phyloP scores from a whole-genome alignment of 2,329 filamentous ascomycete genomes.

The Aureobasidium musti region DNA sequence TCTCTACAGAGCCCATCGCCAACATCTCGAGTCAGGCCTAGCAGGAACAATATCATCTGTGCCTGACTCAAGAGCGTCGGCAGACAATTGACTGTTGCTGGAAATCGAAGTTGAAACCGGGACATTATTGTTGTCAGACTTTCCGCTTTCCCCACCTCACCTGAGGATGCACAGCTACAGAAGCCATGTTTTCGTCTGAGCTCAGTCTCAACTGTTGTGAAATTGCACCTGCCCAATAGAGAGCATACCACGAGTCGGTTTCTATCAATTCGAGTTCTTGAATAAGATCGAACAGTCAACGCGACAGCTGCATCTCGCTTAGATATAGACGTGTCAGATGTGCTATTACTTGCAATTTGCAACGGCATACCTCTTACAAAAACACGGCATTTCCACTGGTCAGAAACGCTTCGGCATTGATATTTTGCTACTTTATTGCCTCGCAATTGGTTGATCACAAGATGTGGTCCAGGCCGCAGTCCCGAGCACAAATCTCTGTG shows the following conservation, averaged over 20 bases:
- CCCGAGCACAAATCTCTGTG: not conserved
- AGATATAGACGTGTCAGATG: not conserved
- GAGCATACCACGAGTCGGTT: slow-evolving; percentile 7
- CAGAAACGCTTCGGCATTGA: not conserved
- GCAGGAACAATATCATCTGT: not conserved
- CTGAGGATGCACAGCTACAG: not conserved
- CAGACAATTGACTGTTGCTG: not conserved
- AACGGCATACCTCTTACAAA: not conserved
- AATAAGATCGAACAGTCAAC: not conserved
- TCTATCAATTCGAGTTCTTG: not conserved
- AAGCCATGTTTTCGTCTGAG: not conserved
- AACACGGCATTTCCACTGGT: slow-evolving; percentile 1
- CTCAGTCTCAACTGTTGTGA: not conserved
- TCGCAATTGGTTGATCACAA: slow-evolving; percentile 14
- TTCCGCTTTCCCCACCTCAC: not conserved
- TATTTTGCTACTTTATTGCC: not conserved
- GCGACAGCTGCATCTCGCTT: not conserved
- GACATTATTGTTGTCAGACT: not conserved
- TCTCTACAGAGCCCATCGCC: not conserved
- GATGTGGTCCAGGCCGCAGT: slow-evolving; percentile 10
- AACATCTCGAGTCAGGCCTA: not conserved
- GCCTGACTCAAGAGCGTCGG: not conserved
- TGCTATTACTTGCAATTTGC: not conserved
- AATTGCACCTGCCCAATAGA: slow-evolving; percentile 13
- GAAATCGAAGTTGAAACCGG: not conserved